Percentiles rank a stretch among this genome's conserved stretches.
phyloP scores from a whole-genome alignment of 768 basidiomycete genomes.

The Dendrothele bispora region DNA sequence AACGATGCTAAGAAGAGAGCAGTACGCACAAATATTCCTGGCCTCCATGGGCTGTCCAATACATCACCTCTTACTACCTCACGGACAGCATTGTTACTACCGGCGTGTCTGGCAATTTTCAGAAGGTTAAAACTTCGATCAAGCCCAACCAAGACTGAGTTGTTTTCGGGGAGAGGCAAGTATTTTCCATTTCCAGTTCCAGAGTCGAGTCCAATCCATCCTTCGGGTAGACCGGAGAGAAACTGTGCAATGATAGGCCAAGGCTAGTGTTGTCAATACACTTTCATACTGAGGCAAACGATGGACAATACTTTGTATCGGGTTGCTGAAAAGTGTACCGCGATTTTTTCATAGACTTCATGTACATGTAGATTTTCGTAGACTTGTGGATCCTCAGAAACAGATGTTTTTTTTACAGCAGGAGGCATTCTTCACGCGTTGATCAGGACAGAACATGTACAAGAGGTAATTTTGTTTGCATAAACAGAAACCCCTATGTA shows the following conservation, averaged over 20 bases:
- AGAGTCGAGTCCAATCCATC: constrained; percentile 89
- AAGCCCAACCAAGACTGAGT: constrained; percentile 63
- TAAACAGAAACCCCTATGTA: constrained; percentile 4
- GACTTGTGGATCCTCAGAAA: constrained; percentile 48
- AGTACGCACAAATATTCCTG: constrained; percentile 74
- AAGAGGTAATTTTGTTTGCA: too few relatives aligned
- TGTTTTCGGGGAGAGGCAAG: constrained; percentile 69
- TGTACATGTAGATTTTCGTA: constrained; percentile 84
- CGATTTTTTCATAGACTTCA: constrained; percentile 81
- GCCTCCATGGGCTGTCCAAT: constrained; percentile 70
- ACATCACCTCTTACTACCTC: constrained; percentile 86
- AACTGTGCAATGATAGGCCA: constrained; percentile 88
- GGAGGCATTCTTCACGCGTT: constrained; percentile 17
- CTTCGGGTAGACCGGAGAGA: constrained; percentile 65
- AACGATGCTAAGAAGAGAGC: background rate
- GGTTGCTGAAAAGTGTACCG: constrained; percentile 84
- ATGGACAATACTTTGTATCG: constrained; percentile 82
- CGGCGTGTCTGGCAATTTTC: constrained; percentile 68
- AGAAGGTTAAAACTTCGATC: constrained; percentile 82
- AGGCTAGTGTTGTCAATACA: constrained; percentile 47
- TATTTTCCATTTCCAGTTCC: constrained; percentile 99
- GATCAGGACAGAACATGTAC: constrained; percentile 1
- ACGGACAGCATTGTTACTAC: constrained; percentile 41
- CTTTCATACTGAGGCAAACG: too few relatives aligned
- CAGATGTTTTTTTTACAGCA: constrained; percentile 36